Evolutionary conservation across 495 filamentous ascomycete genomes (phyloP).

Genomic region (Neurospora sp.): DNA sequence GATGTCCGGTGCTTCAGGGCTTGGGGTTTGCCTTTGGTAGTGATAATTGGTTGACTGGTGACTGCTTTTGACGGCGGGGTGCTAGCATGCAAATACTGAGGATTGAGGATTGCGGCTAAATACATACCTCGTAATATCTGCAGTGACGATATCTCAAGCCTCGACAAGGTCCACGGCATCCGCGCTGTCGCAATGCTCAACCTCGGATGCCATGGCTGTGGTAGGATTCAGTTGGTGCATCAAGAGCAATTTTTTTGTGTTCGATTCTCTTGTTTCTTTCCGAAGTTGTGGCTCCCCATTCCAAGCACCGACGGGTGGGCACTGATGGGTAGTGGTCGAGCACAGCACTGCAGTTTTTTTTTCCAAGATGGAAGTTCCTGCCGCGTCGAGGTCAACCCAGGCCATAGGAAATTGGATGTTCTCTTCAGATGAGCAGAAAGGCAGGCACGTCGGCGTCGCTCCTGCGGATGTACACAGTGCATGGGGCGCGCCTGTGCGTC

Average conservation of each 20-base stretch:
- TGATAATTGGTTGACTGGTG: neutral
- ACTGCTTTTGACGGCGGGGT: neutral
- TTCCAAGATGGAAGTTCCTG: neutral
- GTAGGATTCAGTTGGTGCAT: neutral
- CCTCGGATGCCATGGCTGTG: neutral
- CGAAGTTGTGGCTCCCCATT: neutral
- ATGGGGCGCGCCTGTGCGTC: neutral
- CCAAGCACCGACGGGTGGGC: neutral
- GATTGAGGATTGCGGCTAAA: neutral
- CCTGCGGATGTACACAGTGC: neutral
- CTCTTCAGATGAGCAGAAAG: neutral
- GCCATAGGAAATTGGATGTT: neutral
- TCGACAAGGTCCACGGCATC: too few species aligned
- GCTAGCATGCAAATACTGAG: neutral
- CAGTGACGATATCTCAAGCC: neutral
- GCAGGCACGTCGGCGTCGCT: neutral
- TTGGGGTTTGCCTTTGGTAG: too few species aligned
- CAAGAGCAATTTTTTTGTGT: neutral
- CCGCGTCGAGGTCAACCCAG: neutral
- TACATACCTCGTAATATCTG: neutral
- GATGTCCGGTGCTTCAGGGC: too few species aligned
- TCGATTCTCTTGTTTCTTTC: neutral
- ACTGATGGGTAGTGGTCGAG: neutral
- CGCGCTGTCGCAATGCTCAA: too few species aligned
- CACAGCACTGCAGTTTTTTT: neutral